Base-by-base conservation (phyloP, 164 flowering plant genomes). In the Vitis rupestris region DNA sequence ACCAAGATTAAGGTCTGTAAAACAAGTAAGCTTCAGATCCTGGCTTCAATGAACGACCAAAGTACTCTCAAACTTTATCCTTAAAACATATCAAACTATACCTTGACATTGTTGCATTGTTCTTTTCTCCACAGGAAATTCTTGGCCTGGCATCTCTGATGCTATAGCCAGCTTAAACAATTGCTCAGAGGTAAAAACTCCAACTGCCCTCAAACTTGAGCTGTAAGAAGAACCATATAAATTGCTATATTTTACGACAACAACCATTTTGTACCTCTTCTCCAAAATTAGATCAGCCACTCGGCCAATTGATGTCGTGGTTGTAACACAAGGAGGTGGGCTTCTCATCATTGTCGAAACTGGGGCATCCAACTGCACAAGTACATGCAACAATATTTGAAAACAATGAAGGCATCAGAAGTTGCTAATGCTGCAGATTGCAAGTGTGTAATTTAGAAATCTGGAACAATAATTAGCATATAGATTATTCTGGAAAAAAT, bases 261-360 rank as follows among this genome's bases (percentile, higher is more conserved):
- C 66, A n/a, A 90, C 81, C 91, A 90, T 85, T 78, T 83, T 84
- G 74, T 84, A 78, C 68, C 72, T 82, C 76, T 87, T 88, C 67
- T 85, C 90, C 74, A 87, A 64, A n/a, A 88, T 78, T 55, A 86
- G 76, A 79, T 90, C 80, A 13, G 85, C 74, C 58, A 88, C 88
- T 58, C 76, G 85, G 37, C 88, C 87, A 48, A 83, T 77, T 1
- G 92, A 83, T 59, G 89, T 84, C 29, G 82, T 74, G 44, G 81
- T 72, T 13, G 92, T 74, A 44, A 89, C 86, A 19, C 68, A 83
- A 17, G 95, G 93, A 71, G 92, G 86, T 19, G 90, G 90, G 65
- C 83, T 78, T 70, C 83, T 82, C 93, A 89, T 88, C 82, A 88
- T 79, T 19, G 75, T 66, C 13, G 79, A 73, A 48, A 90, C 80